These are phyloP conservation scores for Lumnitzera racemosa DNA, from an alignment of 345 rosid species.

Conservation along the genomic window DNA sequence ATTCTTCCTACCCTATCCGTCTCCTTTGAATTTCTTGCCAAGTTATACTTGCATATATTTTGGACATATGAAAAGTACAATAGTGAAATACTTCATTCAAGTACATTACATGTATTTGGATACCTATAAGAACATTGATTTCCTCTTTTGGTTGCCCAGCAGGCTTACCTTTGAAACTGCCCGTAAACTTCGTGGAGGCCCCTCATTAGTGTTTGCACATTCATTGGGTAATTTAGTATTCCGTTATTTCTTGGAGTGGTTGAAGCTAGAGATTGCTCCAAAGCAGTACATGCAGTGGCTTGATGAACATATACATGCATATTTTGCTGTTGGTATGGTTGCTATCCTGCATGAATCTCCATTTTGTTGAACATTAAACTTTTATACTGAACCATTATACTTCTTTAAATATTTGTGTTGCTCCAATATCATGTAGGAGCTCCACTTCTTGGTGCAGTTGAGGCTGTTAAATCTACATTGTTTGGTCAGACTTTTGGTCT, in stretches of 20 bases:
- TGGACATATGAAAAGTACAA: too few species aligned
- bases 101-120: not conserved
- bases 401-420: constrained; percentile 10
- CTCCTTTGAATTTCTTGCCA: too few species aligned
- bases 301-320: constrained; percentile 90
- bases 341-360: constrained; percentile 4
- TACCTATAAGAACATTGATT: not conserved
- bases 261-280: constrained; percentile 97
- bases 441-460: constrained; percentile 93
- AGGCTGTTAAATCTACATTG: constrained; percentile 67
- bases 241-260: constrained; percentile 95
- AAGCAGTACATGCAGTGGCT: constrained; percentile 83
- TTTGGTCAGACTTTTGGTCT: constrained; percentile 88
- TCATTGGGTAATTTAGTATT: constrained; percentile 95
- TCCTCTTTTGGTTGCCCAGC: constrained; percentile 13
- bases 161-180: constrained; percentile 97
- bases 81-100: not conserved
- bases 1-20: too few species aligned
- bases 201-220: constrained; percentile 92
- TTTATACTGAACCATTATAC: constrained; percentile 4
- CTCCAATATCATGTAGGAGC: constrained; percentile 43
- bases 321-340: constrained; percentile 84
- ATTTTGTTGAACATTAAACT: constrained; percentile 3
- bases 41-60: too few species aligned
- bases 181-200: constrained; percentile 84